Base-by-base conservation (phyloP, 2,329 filamentous ascomycete species). In the Aspergillus terreus region DNA sequence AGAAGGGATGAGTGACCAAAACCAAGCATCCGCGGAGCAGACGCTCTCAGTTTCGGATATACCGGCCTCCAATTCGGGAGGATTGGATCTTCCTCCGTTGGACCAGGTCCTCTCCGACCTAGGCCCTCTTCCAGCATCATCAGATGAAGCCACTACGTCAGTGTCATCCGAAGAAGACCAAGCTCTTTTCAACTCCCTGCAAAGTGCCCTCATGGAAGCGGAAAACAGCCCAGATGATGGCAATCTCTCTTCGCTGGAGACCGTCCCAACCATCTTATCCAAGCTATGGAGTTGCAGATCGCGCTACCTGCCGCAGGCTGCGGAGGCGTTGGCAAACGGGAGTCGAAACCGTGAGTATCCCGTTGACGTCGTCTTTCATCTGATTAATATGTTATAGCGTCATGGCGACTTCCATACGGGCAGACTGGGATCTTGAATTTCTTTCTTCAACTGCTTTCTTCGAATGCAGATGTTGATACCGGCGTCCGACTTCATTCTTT, bases 281-380 rank as follows among this genome's bases (percentile, higher is more conserved):
- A 62, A 66, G 47, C 57, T 76, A 17, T 74, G 71, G 72, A 54
- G 59, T 45, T 66, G 60, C 50, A 62, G 62, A 44, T 75, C 71
- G 1, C 55, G 58, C 5, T 66, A 67, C 45, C 53, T 75, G 61
- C 53, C 59, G 10, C 64, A 63, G 50, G 70, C 66, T 9, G 63
- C 71, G 10, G 71, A 74, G 48, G 55, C 66, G 33, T 50, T 76
- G 47, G 73, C 73, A 15, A 71, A 75, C 57, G 69, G 65, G 19
- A 74, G 73, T 58, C 68, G 73, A 60, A 67, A 74, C 45, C 62
- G 73, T 76, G 58, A 64, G 73, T 66, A 21, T 43, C 42, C 36
- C 17, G 5, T 40, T 21, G 42, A 6, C 14, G 19, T 51, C 27
- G n/a, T 7, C 32, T 19, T 38, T 19, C 27, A 17, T 6, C 11